Percentiles rank a stretch among this genome's conserved stretches.
Conservation (phyloP, 2,329 filamentous ascomycete genomes). For the Aureobasidium sp. region DNA sequence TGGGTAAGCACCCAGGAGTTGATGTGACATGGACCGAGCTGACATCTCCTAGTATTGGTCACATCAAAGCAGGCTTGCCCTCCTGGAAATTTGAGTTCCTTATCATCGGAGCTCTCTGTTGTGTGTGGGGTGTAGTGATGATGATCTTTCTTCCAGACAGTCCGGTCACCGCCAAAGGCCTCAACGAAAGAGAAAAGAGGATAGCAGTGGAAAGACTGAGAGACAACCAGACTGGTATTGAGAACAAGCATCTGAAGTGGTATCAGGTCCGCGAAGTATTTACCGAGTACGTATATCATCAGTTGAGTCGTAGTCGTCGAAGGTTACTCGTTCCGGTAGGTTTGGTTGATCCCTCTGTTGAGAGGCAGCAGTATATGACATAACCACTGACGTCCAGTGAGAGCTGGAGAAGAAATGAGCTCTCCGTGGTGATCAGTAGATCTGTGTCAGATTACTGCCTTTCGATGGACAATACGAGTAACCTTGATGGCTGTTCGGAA, state of each 20-base stretch:
- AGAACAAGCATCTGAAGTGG: constrained; percentile 48
- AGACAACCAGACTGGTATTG: constrained; percentile 50
- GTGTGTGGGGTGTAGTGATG: constrained; percentile 51
- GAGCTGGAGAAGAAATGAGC: no score
- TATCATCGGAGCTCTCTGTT: constrained; percentile 47
- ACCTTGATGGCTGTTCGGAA: no score
- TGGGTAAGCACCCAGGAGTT: not conserved
- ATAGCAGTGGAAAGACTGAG: constrained; percentile 47
- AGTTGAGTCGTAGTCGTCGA: no score
- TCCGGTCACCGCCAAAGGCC: constrained; percentile 44
- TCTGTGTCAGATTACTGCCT: no score
- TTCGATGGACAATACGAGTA: no score
- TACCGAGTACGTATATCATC: constrained; percentile 28
- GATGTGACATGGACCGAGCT: not conserved
- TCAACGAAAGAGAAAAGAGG: constrained; percentile 42
- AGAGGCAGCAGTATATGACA: no score
- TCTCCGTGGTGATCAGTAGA: no score
- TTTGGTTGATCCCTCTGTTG: no score
- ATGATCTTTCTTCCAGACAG: constrained; percentile 50
- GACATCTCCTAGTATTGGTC: constrained; percentile 41
- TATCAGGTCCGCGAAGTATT: constrained; percentile 48
- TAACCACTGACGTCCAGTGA: no score
- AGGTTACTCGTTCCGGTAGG: no score
- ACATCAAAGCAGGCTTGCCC: constrained; percentile 46
- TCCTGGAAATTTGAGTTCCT: constrained; percentile 61